These are phyloP conservation scores for Onygenales sp. DNA, from an alignment of 2,329 filamentous ascomycete species.

Conservation along the genomic window DNA sequence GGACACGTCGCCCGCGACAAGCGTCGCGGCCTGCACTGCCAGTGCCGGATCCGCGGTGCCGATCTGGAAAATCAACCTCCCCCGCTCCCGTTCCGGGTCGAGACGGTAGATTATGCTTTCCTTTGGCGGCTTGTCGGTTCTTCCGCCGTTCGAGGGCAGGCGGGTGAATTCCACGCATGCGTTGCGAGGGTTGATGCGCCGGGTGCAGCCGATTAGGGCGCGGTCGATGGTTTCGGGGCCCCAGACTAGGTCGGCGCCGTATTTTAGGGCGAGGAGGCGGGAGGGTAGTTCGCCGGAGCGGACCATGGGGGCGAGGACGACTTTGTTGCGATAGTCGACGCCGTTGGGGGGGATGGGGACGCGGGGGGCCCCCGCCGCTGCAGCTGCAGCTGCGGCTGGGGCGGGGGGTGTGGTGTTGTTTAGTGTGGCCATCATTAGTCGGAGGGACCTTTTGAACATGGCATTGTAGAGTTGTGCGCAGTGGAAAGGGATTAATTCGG, in stretches of 20 bases:
- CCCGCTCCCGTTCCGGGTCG: conserved; percentile 65
- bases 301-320: conserved; percentile 96
- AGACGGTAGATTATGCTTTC: conserved; percentile 74
- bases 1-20: conserved; percentile 78
- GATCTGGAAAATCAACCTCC: conserved; percentile 78
- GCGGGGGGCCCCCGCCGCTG: conserved; percentile 36
- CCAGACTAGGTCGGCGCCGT: conserved; percentile 96
- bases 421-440: conserved; percentile 46
- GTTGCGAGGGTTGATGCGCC: conserved; percentile 65
- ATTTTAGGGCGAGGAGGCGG: conserved; percentile 78
- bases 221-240: conserved; percentile 92
- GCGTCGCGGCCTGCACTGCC: conserved; percentile 72
- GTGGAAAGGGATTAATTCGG: not conserved
- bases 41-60: conserved; percentile 75
- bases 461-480: conserved; percentile 14
- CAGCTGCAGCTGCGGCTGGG: not conserved
- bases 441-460: conserved; percentile 32
- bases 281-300: conserved; percentile 93
- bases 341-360: conserved; percentile 80
- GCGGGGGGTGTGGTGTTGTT: not conserved
- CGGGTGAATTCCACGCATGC: conserved; percentile 79
- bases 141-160: conserved; percentile 57
- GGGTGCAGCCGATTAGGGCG: conserved; percentile 77
- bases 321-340: conserved; percentile 86
- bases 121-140: conserved; percentile 27